Base-by-base conservation (phyloP, 2,329 filamentous ascomycete genomes). In the Xylaria polymorpha region DNA sequence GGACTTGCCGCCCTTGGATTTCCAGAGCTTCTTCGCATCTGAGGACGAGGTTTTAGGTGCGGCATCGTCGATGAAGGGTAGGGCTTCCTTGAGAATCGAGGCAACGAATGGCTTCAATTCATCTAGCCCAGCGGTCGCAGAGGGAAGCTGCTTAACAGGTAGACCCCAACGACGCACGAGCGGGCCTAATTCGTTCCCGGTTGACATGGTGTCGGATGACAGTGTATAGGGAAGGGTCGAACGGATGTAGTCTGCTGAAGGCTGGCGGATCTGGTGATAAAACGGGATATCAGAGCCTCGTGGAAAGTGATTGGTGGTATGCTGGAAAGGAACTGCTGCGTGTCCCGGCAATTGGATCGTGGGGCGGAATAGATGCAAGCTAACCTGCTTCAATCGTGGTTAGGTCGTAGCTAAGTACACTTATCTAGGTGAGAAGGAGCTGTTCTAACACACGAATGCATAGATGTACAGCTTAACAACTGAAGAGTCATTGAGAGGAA, bases 31-130 rank as follows among this genome's bases (percentile, higher is more conserved):
- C 80, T 84, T 85, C 8, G 68, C 61, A 32, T 75, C 80, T 41
- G 75, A 57, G 32, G 72, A 41, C 29, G 61, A 41, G n/a, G 74
- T 71, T 72, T 80, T 81, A 18, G 86, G 83, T 8, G 88, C 83
- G 41, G 87, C 83, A 10, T 82, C 81, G 74, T 85, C 84, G 76
- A 91, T 83, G 77, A 92, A 90, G 1, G 84, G 82, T 35, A 88
- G 78, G 25, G 87, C 86, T 77, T 92, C 90, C n/a, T 80, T 76
- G 39, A 92, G 81, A 29, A 90, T 80, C 6, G 83, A 77, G 10
- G 79, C 77, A 67, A 91, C 77, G 71, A 92, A 86, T 6, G 83
- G 80, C 25, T 79, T 77, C 18, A 91, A 80, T 43, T 84, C 82
- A 35, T 83, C 80, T 4, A 78, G 66, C 1, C 79, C 74, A 4